phyloP scores from a whole-genome alignment of 805 yeast species.

The Ogataea henricii region DNA sequence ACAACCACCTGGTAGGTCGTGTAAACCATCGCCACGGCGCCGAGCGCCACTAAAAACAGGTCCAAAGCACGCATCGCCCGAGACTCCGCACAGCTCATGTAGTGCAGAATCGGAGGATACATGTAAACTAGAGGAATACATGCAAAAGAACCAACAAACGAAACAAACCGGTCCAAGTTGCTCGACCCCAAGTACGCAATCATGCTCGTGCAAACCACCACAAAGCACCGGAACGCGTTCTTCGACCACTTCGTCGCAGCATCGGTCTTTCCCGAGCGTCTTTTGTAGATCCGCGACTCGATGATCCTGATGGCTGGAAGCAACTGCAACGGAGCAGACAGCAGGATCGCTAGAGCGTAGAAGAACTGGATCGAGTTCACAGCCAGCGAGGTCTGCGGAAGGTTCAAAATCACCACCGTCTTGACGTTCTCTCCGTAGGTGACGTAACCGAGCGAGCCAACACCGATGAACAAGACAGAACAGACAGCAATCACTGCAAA shows the following conservation, averaged over 20 bases:
- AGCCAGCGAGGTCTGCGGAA: conserved; percentile 65
- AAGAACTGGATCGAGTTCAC: conserved; percentile 69
- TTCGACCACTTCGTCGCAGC: conserved; percentile 63
- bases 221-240: conserved; percentile 54
- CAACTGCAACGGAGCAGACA: conserved; percentile 79
- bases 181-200: conserved; percentile 70
- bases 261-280: conserved; percentile 59
- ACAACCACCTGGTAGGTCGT: conserved; percentile 62
- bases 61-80: conserved; percentile 47
- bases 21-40: conserved; percentile 62
- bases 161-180: conserved; percentile 71
- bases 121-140: conserved; percentile 84
- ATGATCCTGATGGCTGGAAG: conserved; percentile 78
- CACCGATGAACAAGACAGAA: conserved; percentile 57
- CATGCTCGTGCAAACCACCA: conserved; percentile 55
- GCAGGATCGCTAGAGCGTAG: conserved; percentile 71
- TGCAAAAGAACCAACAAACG: conserved; percentile 82
- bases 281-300: conserved; percentile 61
- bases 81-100: conserved; percentile 49
- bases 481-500: conserved; percentile 63
- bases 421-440: conserved; percentile 66
- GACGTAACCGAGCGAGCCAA: conserved; percentile 69
- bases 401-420: conserved; percentile 69
- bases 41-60: conserved; percentile 51
- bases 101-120: conserved; percentile 80